Base-by-base conservation (phyloP, 164 flowering plant species). In the Kingdonia uniflora region DNA sequence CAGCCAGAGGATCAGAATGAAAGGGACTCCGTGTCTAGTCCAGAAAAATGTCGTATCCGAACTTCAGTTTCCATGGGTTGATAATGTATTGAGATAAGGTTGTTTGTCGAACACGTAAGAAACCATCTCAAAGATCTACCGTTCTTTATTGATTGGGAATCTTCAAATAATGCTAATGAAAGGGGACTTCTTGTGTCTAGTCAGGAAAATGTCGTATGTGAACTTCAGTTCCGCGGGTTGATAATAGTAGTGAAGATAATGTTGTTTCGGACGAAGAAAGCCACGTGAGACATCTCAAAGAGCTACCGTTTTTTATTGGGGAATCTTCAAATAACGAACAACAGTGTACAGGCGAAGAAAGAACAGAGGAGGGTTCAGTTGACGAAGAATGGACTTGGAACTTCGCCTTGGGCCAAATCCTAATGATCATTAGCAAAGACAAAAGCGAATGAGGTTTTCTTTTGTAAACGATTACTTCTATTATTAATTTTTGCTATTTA, bases 361-460 rank as follows among this genome's bases (percentile, higher is more conserved):
- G 56, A 16, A 12, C 13, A 11, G 1, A 21, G 4, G 39, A 14
- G 15, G 23, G 8, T 15, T 17, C 26, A 29, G 51, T 38, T 35
- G 52, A 55, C 14, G 63, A 67, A 37, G 15, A 62, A n/a, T 77
- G 46, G 80, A 80, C 69, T 75, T 80, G 0, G 82, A 80, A 62
- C 80, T 80, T 51, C 68, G 85, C 29, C 57, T 80, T 45, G 80
- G 82, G 5, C 72, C 67, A 14, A 70, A 71, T 45, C 74, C 79
- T 15, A 46, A 57, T 41, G 19, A 46, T 6, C 47, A 25, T 51
- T 55, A 5, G 41, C 56, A 8, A 54, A 14, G 17, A 17, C 39
- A 3, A 29, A 29, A 29, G 35, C 8, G 35, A 29, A 29, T 8
- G 8, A 29, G 35, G 8, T 8, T 29, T n/a, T 29, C 35, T 29